Base-by-base conservation (phyloP, 1,139 yeast genomes). In the Candida pseudoviswanathii region DNA sequence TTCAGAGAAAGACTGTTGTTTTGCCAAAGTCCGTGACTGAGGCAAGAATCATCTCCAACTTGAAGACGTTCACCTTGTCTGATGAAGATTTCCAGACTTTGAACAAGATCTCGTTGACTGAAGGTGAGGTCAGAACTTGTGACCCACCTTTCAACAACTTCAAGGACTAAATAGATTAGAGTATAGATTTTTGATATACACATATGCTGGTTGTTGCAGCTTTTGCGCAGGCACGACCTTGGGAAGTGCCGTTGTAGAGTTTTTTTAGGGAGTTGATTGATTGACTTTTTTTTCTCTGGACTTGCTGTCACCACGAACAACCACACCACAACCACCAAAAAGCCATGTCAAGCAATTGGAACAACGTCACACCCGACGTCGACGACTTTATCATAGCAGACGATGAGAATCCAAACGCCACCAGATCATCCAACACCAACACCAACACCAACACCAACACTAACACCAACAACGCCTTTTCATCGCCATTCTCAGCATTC, bases 11-110 rank as follows among this genome's bases (percentile, higher is more conserved):
- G 8, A 70, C 80, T 33, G 68, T 78, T 38, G 85, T 80, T 7
- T 71, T 82, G 49, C 84, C 86, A 41, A 80, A 84, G 66, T 80
- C 86, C 29, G 73, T 67, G 27, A 70, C 70, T 32, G 67, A 67
- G 25, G 52, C 66, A 21, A 64, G 78, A 61, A 65, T 74, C 44
- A 59, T 64, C 41, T 59, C 66, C 44, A 73, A 73, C 59, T 61
- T 70, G 51, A 56, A 66, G 45, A 68, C 75, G 11, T 59, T 70
- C 44, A 55, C 48, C 3, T 64, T 73, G 51, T 54, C 66, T 3
- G 63, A 64, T 9, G 73, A 65, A 46, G 77, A 72, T 50, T 68
- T 71, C 49, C 69, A 61, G 29, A 54, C 62, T 16, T 68, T 73
- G 58, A 69, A 67, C 58, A 54, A 61, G 11, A 61, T 73, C 48